A percentile compares a stretch with the other conserved stretches of the same genome.
These are phyloP conservation scores for Rhizopus arrhizus DNA, from an alignment of 371 early-diverging fungal species.

Conservation along the genomic window DNA sequence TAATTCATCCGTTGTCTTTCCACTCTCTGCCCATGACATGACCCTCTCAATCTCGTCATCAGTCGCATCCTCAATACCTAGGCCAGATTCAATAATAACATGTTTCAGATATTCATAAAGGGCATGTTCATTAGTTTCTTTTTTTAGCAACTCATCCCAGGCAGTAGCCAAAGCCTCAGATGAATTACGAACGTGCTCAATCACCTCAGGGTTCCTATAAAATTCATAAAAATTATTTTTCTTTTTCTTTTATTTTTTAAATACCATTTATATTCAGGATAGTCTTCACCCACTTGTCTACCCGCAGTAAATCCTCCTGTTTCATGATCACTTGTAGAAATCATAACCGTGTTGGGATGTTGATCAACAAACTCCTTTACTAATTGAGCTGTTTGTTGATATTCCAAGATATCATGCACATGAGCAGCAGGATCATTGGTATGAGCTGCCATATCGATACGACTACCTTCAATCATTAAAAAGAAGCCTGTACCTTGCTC, in stretches of 20 bases:
- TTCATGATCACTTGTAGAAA: slow-evolving; percentile 92
- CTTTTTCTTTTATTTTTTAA: background rate
- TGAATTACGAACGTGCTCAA: slow-evolving; percentile 69
- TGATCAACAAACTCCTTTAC: slow-evolving; percentile 76
- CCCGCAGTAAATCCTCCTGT: slow-evolving; percentile 91
- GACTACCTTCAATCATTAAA: slow-evolving; percentile 93
- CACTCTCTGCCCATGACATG: slow-evolving; percentile 34
- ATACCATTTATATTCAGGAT: slow-evolving; percentile 87
- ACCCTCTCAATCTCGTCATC: slow-evolving; percentile 55
- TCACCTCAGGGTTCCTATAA: slow-evolving; percentile 66
- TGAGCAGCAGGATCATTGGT: slow-evolving; percentile 91
- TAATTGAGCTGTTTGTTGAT: slow-evolving; percentile 71
- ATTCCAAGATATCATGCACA: slow-evolving; percentile 86
- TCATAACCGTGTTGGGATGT: slow-evolving; percentile 81
- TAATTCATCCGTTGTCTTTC: slow-evolving; percentile 31
- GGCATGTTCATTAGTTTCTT: background rate
- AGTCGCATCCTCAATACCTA: slow-evolving; percentile 74
- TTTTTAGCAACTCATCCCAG: slow-evolving; percentile 14
- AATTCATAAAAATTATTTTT: background rate
- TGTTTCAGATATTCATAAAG: slow-evolving; percentile 29
- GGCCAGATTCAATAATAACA: slow-evolving; percentile 55
- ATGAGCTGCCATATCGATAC: slow-evolving; percentile 86
- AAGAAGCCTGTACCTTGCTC: slow-evolving; percentile 72
- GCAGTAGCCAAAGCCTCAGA: slow-evolving; percentile 56
- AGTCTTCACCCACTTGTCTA: slow-evolving; percentile 63